phyloP scores from a whole-genome alignment of 768 basidiomycete species.

The Leucocoprinus birnbaumii region DNA sequence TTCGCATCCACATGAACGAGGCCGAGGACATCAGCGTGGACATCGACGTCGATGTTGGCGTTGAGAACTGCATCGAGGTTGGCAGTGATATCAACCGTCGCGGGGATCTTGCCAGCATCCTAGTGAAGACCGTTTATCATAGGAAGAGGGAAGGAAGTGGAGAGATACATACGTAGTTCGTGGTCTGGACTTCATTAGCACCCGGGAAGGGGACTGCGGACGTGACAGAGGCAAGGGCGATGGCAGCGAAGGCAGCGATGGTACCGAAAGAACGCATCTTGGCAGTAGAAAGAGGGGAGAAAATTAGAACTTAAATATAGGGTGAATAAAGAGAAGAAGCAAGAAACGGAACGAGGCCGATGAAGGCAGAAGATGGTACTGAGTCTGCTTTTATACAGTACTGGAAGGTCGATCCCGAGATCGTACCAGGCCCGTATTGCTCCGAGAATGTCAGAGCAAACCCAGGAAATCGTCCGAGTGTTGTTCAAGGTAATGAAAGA shows the following conservation, averaged over 20 bases:
- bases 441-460: too few species aligned
- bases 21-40: too few species aligned
- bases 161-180: not conserved
- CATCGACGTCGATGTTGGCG: too few species aligned
- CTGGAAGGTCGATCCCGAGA: not conserved
- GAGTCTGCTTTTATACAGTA: not conserved
- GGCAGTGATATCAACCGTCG: too few species aligned
- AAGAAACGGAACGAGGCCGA: not conserved
- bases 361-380: not conserved
- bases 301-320: constrained; percentile 14
- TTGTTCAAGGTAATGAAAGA: not conserved
- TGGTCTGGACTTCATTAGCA: not conserved
- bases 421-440: not conserved
- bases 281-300: constrained; percentile 7
- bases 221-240: constrained; percentile 6
- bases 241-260: constrained; percentile 17
- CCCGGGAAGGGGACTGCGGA: constrained; percentile 12
- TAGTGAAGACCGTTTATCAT: not conserved
- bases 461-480: too few species aligned
- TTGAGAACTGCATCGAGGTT: too few species aligned
- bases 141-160: not conserved
- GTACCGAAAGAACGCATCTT: constrained; percentile 8
- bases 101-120: not conserved
- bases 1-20: too few species aligned
- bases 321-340: not conserved